Percentiles rank a stretch among this genome's conserved stretches.
phyloP scores from a whole-genome alignment of 2,329 filamentous ascomycete genomes.

The Nectriaceae sp. region DNA sequence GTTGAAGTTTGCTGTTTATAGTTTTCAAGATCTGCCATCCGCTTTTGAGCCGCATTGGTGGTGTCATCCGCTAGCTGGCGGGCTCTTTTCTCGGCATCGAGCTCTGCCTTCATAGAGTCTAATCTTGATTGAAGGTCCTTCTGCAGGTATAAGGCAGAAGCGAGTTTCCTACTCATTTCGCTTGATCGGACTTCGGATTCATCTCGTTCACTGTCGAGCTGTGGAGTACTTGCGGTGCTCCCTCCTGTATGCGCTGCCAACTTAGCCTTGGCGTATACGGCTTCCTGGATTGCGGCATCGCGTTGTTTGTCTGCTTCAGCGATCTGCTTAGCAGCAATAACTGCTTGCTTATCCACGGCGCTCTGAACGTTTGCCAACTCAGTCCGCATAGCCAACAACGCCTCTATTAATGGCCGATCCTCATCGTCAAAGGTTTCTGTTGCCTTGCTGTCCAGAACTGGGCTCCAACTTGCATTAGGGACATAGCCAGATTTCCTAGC shows the following conservation, averaged over 20 bases:
- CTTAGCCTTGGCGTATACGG: slow-evolving; percentile 92
- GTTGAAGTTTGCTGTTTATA: slow-evolving; percentile 82
- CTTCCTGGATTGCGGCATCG: slow-evolving; percentile 91
- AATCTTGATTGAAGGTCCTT: slow-evolving; percentile 78
- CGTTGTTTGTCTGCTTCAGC: slow-evolving; percentile 94
- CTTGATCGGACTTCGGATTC: slow-evolving; percentile 58
- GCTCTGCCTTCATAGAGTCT: slow-evolving; percentile 67
- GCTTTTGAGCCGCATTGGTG: slow-evolving; percentile 76
- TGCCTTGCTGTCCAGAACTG: slow-evolving; percentile 73
- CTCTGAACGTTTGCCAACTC: slow-evolving; percentile 88
- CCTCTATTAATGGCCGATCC: slow-evolving; percentile 88
- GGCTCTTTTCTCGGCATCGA: slow-evolving; percentile 79
- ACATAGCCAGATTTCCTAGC: slow-evolving; percentile 89
- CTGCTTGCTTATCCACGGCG: slow-evolving; percentile 85
- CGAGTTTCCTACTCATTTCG: slow-evolving; percentile 81
- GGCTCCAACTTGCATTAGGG: slow-evolving; percentile 68
- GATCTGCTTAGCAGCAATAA: slow-evolving; percentile 83
- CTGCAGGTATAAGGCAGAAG: slow-evolving; percentile 76
- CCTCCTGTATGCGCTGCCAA: slow-evolving; percentile 74
- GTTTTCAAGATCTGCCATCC: slow-evolving; percentile 79
- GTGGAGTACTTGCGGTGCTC: slow-evolving; percentile 62
- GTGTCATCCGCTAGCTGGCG: slow-evolving; percentile 88
- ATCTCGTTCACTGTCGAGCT: slow-evolving; percentile 59
- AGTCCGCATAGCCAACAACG: slow-evolving; percentile 84
- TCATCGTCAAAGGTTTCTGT: slow-evolving; percentile 86